These are phyloP conservation scores for Aspergillus taichungensis DNA, from an alignment of 495 filamentous ascomycete genomes.

Conservation along the genomic window DNA sequence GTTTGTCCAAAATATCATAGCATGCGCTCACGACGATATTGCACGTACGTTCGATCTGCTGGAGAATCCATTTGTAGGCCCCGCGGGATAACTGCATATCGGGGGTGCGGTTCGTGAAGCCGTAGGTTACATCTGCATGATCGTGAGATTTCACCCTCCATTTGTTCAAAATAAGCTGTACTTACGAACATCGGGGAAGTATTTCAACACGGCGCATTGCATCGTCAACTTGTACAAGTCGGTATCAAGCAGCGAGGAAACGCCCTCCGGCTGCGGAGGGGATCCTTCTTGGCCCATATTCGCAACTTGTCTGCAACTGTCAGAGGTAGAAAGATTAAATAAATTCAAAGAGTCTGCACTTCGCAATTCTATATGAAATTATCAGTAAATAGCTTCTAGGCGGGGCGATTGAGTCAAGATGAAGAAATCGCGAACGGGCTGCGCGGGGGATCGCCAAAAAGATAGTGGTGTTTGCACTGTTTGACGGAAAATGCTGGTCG, in stretches of 20 bases:
- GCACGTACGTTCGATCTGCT: slow-evolving; percentile 67
- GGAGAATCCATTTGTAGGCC: slow-evolving; percentile 77
- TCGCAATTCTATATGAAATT: too few relatives aligned
- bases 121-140: slow-evolving; percentile 66
- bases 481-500: too few relatives aligned
- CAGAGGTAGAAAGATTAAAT: too few relatives aligned
- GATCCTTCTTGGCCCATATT: slow-evolving; percentile 25
- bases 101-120: slow-evolving; percentile 90
- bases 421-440: too few relatives aligned
- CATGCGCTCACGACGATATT: background rate
- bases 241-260: slow-evolving; percentile 89
- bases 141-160: slow-evolving; percentile 11
- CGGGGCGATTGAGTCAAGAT: too few relatives aligned
- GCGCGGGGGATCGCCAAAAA: too few relatives aligned
- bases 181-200: slow-evolving; percentile 71
- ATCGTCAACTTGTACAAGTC: slow-evolving; percentile 98
- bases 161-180: background rate
- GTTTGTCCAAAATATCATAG: background rate
- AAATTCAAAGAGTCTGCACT: too few relatives aligned
- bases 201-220: slow-evolving; percentile 92
- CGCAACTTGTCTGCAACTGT: background rate
- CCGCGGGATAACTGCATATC: slow-evolving; percentile 79
- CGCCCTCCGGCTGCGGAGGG: slow-evolving; percentile 48
- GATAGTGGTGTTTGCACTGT: too few relatives aligned
- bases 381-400: too few relatives aligned